These are phyloP conservation scores for Diaporthe helianthi DNA, from an alignment of 2,329 filamentous ascomycete genomes.

Conservation along the genomic window DNA sequence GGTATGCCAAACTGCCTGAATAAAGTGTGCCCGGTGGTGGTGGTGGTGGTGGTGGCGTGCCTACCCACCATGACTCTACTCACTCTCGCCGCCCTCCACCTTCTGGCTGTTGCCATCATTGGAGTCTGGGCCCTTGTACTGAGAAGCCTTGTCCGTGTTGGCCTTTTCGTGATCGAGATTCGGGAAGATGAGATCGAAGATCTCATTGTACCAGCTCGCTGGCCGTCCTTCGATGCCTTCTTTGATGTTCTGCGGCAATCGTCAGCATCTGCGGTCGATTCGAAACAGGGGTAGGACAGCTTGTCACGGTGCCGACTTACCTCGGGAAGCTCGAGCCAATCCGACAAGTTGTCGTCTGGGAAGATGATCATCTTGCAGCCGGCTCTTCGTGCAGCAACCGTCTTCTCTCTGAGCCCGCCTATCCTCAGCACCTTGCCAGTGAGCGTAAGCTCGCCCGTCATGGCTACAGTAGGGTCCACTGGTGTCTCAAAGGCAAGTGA, in stretches of 20 bases:
- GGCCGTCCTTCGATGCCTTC: conserved; percentile 91
- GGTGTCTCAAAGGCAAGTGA: conserved; percentile 81
- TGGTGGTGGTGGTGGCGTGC: conserved; percentile 20
- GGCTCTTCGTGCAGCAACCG: conserved; percentile 89
- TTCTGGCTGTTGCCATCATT: conserved; percentile 64
- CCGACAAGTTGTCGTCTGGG: conserved; percentile 91
- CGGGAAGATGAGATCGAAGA: conserved; percentile 91
- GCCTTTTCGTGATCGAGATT: conserved; percentile 76
- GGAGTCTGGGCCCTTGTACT: conserved; percentile 58
- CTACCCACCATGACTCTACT: conserved; percentile 38
- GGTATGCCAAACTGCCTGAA: conserved; percentile 21
- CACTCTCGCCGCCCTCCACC: conserved; percentile 59
- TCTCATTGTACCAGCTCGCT: conserved; percentile 91
- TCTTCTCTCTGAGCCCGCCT: conserved; percentile 94
- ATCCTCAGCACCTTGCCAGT: conserved; percentile 97
- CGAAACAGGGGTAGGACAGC: conserved; percentile 2
- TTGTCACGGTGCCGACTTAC: conserved; percentile 62
- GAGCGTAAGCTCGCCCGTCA: conserved; percentile 97
- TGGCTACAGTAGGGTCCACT: conserved; percentile 86
- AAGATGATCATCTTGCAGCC: conserved; percentile 95
- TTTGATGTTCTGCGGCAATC: conserved; percentile 84
- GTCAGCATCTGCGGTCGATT: conserved; percentile 20
- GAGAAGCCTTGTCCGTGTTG: conserved; percentile 73
- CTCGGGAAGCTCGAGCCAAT: conserved; percentile 97
- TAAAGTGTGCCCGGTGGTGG: conserved; percentile 28